Percentiles rank a stretch among this genome's conserved stretches.
Conservation (phyloP, 108 stramenopile genomes). For the Heterococcus sp. region DNA sequence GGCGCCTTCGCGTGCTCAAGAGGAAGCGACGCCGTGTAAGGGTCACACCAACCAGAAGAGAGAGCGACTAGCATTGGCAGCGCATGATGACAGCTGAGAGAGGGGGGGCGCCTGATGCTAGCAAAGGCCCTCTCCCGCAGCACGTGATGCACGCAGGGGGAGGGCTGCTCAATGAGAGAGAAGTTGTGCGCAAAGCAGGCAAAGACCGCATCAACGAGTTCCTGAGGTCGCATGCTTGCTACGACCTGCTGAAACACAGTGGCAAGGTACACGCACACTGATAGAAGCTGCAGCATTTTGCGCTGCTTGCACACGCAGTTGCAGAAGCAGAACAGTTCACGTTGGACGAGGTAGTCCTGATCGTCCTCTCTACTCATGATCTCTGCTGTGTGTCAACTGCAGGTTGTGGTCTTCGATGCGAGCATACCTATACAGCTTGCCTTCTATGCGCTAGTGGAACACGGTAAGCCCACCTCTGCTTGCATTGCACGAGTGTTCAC, state of each 20-base stretch:
- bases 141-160: not conserved
- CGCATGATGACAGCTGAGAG: no score
- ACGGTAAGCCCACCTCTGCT: constrained; percentile 54
- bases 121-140: no score
- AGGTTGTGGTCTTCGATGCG: constrained; percentile 95
- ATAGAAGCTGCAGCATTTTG: not conserved
- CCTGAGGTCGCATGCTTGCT: constrained; percentile 35
- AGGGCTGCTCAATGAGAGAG: constrained; percentile 22
- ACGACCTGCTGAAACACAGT: constrained; percentile 44
- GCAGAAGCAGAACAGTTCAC: not conserved
- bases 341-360: no score
- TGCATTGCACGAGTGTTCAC: not conserved
- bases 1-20: no score
- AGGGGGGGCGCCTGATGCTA: no score
- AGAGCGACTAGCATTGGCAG: no score
- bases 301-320: not conserved
- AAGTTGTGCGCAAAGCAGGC: constrained; percentile 19
- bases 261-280: constrained; percentile 31
- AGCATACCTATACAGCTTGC: constrained; percentile 93
- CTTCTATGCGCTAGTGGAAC: constrained; percentile 95
- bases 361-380: not conserved
- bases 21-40: no score
- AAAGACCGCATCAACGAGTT: constrained; percentile 42
- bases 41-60: no score
- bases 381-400: not conserved